Conservation (phyloP, 2,329 filamentous ascomycete species). For the Botrytis porri region DNA sequence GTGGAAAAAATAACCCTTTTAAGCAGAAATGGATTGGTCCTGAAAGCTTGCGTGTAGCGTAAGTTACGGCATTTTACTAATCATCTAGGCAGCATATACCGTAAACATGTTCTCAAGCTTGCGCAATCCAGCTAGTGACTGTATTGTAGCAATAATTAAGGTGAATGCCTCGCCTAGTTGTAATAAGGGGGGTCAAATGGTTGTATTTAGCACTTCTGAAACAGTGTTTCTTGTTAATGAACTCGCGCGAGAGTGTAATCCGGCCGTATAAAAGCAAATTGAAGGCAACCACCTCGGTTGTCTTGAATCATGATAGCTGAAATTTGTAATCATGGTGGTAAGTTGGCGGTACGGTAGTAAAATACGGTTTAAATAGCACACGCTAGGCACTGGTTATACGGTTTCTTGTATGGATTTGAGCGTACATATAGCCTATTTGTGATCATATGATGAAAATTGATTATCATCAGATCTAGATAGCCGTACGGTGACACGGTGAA, state of each 20-base stretch:
- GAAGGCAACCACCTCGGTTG: background rate
- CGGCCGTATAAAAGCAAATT: background rate
- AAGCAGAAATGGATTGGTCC: background rate
- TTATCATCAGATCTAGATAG: background rate
- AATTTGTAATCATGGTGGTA: background rate
- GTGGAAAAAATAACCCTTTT: background rate
- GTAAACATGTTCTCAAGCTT: background rate
- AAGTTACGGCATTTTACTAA: background rate
- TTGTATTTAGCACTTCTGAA: background rate
- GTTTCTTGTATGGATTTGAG: background rate
- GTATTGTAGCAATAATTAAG: background rate
- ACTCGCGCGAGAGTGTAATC: background rate
- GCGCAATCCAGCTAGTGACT: too few relatives aligned
- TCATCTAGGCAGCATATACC: background rate
- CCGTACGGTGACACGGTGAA: background rate
- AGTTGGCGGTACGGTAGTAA: background rate
- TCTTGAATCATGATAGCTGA: background rate
- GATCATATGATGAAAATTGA: background rate
- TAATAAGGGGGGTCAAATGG: background rate
- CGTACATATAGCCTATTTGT: too few relatives aligned
- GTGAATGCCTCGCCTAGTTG: background rate
- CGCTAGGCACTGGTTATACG: background rate
- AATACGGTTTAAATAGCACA: background rate
- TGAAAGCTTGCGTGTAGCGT: background rate
- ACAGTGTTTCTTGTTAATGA: background rate